Conservation (phyloP, 192 early-diverging fungal genomes). For the Rhizophagus prolifer region DNA sequence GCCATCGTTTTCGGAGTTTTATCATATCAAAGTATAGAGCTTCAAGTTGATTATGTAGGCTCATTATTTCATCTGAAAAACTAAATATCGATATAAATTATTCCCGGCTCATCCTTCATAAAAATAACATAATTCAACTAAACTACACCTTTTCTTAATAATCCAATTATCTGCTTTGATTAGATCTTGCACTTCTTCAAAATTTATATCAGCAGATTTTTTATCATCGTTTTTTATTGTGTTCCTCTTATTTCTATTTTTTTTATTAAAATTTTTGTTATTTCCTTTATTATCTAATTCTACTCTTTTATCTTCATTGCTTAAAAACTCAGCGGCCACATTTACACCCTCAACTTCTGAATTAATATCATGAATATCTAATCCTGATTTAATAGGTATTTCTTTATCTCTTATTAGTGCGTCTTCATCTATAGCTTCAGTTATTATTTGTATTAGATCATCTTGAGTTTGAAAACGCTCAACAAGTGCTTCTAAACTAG, state of each 20-base stretch:
- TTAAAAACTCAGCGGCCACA: background rate
- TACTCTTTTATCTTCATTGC: background rate
- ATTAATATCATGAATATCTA: background rate
- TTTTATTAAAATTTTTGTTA: background rate
- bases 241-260: background rate
- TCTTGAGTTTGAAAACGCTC: conserved; percentile 44
- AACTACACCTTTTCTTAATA: conserved; percentile 36
- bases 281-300: background rate
- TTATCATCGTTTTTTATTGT: background rate
- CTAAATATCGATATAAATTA: conserved; percentile 19
- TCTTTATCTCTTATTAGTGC: conserved; percentile 40
- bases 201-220: background rate
- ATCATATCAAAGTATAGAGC: conserved; percentile 45
- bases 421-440: conserved; percentile 47
- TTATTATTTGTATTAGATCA: conserved; percentile 41
- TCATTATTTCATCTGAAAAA: conserved; percentile 39
- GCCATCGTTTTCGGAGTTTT: conserved; percentile 41
- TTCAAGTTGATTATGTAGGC: conserved; percentile 42
- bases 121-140: background rate
- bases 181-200: background rate
- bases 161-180: conserved; percentile 46
- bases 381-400: background rate
- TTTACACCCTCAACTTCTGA: background rate
- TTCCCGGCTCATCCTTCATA: background rate
- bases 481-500: conserved; percentile 31